Evolutionary conservation across 2,329 filamentous ascomycete species (phyloP), one percentile per base, ranked within the genome.

Genomic region (Lachnellula arida): DNA sequence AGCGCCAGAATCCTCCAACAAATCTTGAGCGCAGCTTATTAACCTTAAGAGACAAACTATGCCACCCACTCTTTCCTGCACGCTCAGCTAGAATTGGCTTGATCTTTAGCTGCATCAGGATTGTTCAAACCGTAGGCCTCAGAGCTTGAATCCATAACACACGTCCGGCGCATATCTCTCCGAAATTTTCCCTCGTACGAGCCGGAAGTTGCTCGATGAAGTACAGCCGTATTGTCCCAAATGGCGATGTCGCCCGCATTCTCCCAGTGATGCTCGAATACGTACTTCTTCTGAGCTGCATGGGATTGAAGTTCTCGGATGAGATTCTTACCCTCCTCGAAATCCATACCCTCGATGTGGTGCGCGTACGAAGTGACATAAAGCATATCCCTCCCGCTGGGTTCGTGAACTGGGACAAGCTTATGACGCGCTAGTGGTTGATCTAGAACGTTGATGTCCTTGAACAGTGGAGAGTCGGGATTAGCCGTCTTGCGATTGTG

Each of bases 191-290:
- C 76, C 58, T 74, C 74, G 57, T 79, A 82, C 0, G 66, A 65
- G 0, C 80, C 80, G 22, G 22, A 22, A 22, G 22, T 22, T 0
- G 79, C 78, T 5, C 80, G 68, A 67, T 85, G 81, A 73, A 84
- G 74, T 15, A 79, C 77, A 49, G 73, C 76, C 0, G 78, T 78
- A 64, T 85, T 85, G 61, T 85, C 81, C 81, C 82, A 85, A 17
- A 81, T 73, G 15, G 84, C 66, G 54, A 84, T 47, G 63, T 84
- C 81, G 0, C 78, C 75, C 0, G 69, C 63, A 7, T 75, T 64
- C 28, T 75, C 60, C 81, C 80, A 85, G 42, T 71, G 65, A 3
- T 82, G 72, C 5, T 69, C 72, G 7, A 77, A 56, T 0, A 73
- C 65, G 60, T 79, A 79, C 63, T 77, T 76, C 0, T 72, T 66